phyloP scores from a whole-genome alignment of 805 yeast species.

The Yamadazyma insecticola region DNA sequence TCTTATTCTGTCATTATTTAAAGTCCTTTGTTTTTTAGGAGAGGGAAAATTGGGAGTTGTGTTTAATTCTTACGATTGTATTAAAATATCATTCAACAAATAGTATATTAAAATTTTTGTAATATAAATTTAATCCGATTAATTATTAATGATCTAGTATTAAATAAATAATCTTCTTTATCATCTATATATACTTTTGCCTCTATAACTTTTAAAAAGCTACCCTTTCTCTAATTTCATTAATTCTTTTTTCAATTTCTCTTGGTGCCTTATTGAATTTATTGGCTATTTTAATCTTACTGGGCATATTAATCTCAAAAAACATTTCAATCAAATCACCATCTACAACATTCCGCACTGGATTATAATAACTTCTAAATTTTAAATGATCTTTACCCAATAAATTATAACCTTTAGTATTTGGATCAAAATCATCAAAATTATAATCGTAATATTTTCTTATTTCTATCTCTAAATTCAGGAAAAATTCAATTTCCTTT shows the following conservation, averaged over 20 bases:
- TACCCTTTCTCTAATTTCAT: constrained; percentile 46
- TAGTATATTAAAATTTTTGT: neutral
- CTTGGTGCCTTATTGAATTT: constrained; percentile 43
- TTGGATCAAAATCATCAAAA: constrained; percentile 21
- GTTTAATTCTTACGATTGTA: no score
- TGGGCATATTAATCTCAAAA: constrained; percentile 25
- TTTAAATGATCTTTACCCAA: constrained; percentile 64
- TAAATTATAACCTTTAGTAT: constrained; percentile 21
- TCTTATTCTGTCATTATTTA: no score
- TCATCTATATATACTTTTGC: no score
- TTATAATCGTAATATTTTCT: constrained; percentile 23
- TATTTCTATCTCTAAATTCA: constrained; percentile 47
- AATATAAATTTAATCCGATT: neutral
- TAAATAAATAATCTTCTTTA: no score
- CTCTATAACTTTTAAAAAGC: constrained; percentile 22
- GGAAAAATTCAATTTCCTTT: constrained; percentile 58
- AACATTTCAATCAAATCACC: constrained; percentile 80
- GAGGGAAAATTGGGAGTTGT: no score
- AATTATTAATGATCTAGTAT: no score
- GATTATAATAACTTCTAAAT: constrained; percentile 78
- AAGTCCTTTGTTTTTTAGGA: no score
- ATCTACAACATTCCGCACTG: constrained; percentile 71
- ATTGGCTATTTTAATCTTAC: constrained; percentile 34
- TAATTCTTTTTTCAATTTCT: constrained; percentile 49
- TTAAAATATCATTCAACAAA: neutral